A percentile compares a stretch with the other conserved stretches of the same genome.
These are phyloP conservation scores for Coriaria nepalensis DNA, from an alignment of 306 rosid genomes.

Conservation along the genomic window DNA sequence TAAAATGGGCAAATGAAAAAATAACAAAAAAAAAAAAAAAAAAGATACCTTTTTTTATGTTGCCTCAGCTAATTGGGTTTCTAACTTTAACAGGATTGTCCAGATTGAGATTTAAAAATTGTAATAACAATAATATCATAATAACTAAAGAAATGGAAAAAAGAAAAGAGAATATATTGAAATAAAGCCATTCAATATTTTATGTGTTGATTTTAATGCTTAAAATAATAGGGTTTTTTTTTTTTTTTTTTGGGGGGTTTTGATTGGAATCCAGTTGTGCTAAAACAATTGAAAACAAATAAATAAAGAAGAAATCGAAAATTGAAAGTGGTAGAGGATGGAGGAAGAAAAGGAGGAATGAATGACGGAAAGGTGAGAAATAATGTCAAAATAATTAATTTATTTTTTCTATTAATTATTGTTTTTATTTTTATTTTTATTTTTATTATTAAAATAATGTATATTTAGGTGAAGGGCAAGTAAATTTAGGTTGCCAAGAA, in stretches of 20 bases:
- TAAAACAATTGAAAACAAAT: conserved; percentile 25
- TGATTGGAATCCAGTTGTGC: conserved; percentile 43
- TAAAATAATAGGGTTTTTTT: conserved; percentile 22
- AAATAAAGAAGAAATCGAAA: conserved; percentile 32
- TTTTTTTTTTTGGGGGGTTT: conserved; percentile 23
- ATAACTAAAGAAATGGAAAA: conserved; percentile 11
- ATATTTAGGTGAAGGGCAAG: conserved; percentile 6
- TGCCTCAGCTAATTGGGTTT: conserved; percentile 48
- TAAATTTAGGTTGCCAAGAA: conserved; percentile 7
- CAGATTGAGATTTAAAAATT: conserved; percentile 45
- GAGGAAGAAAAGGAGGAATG: too few relatives aligned
- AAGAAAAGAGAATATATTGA: conserved; percentile 18
- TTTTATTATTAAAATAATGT: not conserved
- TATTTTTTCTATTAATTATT: conserved; percentile 22
- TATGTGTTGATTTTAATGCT: conserved; percentile 15
- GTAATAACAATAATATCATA: not conserved
- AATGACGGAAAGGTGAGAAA: conserved; percentile 7
- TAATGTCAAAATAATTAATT: conserved; percentile 8
- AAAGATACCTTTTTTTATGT: conserved; percentile 26
- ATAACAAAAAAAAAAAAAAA: conserved; percentile 15
- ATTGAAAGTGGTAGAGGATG: conserved; percentile 44
- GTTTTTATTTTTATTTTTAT: conserved; percentile 5
- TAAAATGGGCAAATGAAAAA: conserved; percentile 40
- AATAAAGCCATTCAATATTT: conserved; percentile 19
- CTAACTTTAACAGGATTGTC: conserved; percentile 44